Conservation (phyloP, 2,329 filamentous ascomycete genomes). For the Taxawa tesnikishii region DNA sequence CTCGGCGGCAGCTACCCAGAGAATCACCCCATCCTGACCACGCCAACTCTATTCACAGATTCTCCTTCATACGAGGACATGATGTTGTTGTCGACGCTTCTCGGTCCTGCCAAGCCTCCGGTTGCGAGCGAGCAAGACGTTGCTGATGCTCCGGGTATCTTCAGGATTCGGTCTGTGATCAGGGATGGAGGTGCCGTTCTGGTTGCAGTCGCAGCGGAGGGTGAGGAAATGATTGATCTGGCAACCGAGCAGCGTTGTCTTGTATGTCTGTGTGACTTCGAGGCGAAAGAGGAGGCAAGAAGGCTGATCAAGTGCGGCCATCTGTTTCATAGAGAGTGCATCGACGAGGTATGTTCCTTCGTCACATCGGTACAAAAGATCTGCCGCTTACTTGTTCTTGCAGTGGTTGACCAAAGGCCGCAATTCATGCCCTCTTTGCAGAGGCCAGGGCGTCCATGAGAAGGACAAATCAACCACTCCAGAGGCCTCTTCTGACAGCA, state of each 20-base stretch:
- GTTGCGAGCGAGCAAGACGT: slow-evolving; percentile 55
- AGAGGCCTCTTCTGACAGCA: slow-evolving; percentile 1
- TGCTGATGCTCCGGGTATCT: slow-evolving; percentile 48
- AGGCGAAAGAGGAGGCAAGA: slow-evolving; percentile 47
- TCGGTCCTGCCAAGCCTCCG: slow-evolving; percentile 56
- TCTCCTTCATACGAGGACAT: slow-evolving; percentile 63
- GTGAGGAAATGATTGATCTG: slow-evolving; percentile 17
- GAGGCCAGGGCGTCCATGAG: slow-evolving; percentile 46
- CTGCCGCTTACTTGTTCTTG: slow-evolving; percentile 18
- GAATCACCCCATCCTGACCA: slow-evolving; percentile 57
- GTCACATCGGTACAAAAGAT: no score
- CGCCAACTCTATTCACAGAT: slow-evolving; percentile 58
- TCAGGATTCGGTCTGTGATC: slow-evolving; percentile 31
- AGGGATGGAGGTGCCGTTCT: slow-evolving; percentile 8
- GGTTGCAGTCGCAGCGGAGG: slow-evolving; percentile 18
- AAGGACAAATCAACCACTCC: slow-evolving; percentile 17
- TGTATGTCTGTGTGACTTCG: slow-evolving; percentile 56
- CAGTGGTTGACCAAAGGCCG: slow-evolving; percentile 58
- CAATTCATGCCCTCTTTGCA: slow-evolving; percentile 51
- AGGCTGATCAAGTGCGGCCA: slow-evolving; percentile 52
- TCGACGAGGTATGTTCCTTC: slow-evolving; percentile 48
- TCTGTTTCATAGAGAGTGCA: slow-evolving; percentile 56
- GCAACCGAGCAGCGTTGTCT: slow-evolving; percentile 43
- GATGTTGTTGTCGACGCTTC: slow-evolving; percentile 53
- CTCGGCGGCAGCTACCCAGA: slow-evolving; percentile 58